Percentiles rank a stretch among this genome's conserved stretches.
These are phyloP conservation scores for Ogataea kodamae DNA, from an alignment of 805 yeast genomes.

Conservation along the genomic window DNA sequence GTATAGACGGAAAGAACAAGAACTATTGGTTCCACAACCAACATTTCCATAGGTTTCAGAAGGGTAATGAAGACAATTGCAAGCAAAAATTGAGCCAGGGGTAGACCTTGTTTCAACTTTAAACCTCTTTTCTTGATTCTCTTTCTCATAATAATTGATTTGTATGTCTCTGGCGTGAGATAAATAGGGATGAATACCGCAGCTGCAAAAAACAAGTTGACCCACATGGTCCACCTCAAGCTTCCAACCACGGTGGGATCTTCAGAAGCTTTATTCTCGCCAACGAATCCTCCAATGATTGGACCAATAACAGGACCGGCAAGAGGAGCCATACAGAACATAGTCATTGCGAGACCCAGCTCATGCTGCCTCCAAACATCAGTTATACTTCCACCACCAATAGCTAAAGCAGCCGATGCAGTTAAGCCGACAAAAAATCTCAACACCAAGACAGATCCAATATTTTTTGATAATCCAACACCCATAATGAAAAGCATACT, in stretches of 20 bases:
- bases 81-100: conserved; percentile 38
- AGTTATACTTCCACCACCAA: conserved; percentile 79
- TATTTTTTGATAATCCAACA: conserved; percentile 60
- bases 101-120: conserved; percentile 38
- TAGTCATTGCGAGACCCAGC: conserved; percentile 68
- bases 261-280: conserved; percentile 39
- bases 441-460: conserved; percentile 58
- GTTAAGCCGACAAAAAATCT: conserved; percentile 73
- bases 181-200: conserved; percentile 44
- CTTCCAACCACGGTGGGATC: conserved; percentile 34
- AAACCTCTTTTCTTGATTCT: conserved; percentile 62
- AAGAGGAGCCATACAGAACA: conserved; percentile 77
- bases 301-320: conserved; percentile 80
- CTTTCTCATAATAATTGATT: conserved; percentile 55
- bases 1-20: conserved; percentile 63
- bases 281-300: conserved; percentile 69
- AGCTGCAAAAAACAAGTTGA: conserved; percentile 65
- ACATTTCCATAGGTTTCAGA: conserved; percentile 64
- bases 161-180: conserved; percentile 67
- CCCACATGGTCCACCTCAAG: conserved; percentile 74
- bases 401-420: conserved; percentile 79
- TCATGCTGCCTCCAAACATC: conserved; percentile 71
- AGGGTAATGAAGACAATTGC: conserved; percentile 48
- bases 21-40: conserved; percentile 72
- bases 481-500: conserved; percentile 75